Evolutionary conservation across 768 basidiomycete genomes (phyloP).

Genomic region (Lentinula aciculospora): DNA sequence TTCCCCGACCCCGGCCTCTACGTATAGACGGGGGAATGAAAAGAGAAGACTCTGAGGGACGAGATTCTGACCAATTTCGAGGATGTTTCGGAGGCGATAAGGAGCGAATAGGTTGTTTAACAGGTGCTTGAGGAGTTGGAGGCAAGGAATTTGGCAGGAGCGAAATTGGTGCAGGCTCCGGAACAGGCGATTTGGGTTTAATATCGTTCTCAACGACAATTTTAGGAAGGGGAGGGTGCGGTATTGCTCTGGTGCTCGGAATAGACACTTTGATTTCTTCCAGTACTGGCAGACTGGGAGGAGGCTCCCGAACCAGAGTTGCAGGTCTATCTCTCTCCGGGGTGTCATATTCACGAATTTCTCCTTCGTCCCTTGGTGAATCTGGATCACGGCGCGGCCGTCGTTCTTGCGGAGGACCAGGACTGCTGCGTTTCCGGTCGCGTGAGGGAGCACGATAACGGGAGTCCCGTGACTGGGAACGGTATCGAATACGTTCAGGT

Average conservation of each 20-base stretch:
- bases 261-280: background rate
- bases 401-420: background rate
- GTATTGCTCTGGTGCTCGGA: background rate
- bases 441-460: background rate
- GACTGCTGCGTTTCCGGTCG: background rate
- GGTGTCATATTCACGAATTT: constrained; percentile 2
- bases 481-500: background rate
- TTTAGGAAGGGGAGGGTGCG: background rate
- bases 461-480: constrained; percentile 1
- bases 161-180: background rate
- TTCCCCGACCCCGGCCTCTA: background rate
- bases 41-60: background rate
- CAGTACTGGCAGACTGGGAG: background rate
- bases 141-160: background rate
- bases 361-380: background rate
- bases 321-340: background rate
- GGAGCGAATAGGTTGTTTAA: background rate
- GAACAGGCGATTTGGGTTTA: background rate
- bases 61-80: constrained; percentile 3
- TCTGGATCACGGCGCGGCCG: background rate
- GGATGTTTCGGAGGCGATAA: background rate
- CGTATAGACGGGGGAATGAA: background rate
- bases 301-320: background rate
- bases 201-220: background rate
- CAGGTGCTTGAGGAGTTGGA: background rate